A percentile compares a stretch with the other conserved stretches of the same genome.
These are phyloP conservation scores for Moniliophthora roreri DNA, from an alignment of 1,284 basidiomycete species.

Conservation along the genomic window DNA sequence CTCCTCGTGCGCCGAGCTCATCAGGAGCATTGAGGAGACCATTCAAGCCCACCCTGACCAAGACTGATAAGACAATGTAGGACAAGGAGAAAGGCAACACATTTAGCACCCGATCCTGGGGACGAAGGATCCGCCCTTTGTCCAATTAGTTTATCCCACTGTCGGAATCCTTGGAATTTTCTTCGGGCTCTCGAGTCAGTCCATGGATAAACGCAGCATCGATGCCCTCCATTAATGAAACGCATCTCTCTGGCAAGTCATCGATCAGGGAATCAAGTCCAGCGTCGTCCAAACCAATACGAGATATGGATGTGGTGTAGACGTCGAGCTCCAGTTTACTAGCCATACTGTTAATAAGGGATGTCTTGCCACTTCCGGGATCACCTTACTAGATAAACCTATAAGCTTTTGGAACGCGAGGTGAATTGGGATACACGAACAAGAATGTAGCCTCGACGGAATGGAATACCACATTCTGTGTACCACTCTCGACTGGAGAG, in stretches of 20 bases:
- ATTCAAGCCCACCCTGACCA: slow-evolving; percentile 54
- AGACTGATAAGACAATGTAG: too few species aligned
- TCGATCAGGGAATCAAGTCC: slow-evolving; percentile 59
- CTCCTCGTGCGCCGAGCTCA: slow-evolving; percentile 74
- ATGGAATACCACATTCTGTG: slow-evolving; percentile 66
- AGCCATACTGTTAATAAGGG: slow-evolving; percentile 72
- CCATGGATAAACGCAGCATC: slow-evolving; percentile 69
- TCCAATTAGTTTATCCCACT: slow-evolving; percentile 4
- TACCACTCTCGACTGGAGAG: slow-evolving; percentile 68
- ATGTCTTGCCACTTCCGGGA: slow-evolving; percentile 77
- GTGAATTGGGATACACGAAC: slow-evolving; percentile 29
- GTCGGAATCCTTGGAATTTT: slow-evolving; percentile 8
- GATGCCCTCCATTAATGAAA: slow-evolving; percentile 81
- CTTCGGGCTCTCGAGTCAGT: slow-evolving; percentile 44
- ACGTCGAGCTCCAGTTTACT: slow-evolving; percentile 75
- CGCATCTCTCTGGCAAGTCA: slow-evolving; percentile 65
- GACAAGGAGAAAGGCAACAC: not conserved
- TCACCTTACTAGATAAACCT: slow-evolving; percentile 52
- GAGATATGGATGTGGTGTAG: slow-evolving; percentile 74
- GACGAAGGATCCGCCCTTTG: not conserved
- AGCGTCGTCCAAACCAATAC: slow-evolving; percentile 68
- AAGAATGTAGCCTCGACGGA: slow-evolving; percentile 70
- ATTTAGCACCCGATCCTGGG: not conserved
- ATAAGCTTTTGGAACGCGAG: not conserved
- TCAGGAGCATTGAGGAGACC: slow-evolving; percentile 76